A percentile compares a stretch with the other conserved stretches of the same genome.
phyloP scores from a whole-genome alignment of 225 moss, liverwort and hornwort genomes.

The Ulota crispa region DNA sequence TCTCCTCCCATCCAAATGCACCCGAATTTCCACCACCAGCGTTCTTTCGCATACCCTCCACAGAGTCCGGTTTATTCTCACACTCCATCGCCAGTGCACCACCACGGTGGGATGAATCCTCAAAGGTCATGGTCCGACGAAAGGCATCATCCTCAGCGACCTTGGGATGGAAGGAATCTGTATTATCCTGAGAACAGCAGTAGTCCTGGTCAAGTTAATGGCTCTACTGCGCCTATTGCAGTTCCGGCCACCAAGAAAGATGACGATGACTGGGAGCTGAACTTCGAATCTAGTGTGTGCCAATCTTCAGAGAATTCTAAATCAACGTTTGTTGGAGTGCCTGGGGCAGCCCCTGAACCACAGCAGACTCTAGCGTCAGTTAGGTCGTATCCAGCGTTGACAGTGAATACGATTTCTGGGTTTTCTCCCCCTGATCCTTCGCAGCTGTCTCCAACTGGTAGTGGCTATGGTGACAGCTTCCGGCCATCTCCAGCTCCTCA shows the following conservation, averaged over 20 bases:
- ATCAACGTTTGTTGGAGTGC: constrained; percentile 11
- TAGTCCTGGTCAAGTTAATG: constrained; percentile 29
- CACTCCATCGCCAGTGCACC: constrained; percentile 33
- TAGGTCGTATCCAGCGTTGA: constrained; percentile 30
- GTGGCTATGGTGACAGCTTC: constrained; percentile 64
- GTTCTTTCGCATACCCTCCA: constrained; percentile 36
- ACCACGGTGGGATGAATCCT: constrained; percentile 25
- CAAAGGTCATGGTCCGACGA: constrained; percentile 38
- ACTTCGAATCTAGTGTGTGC: constrained; percentile 56
- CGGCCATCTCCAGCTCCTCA: constrained; percentile 48
- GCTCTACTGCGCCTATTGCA: constrained; percentile 29
- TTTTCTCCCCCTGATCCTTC: constrained; percentile 57
- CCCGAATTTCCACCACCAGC: constrained; percentile 40
- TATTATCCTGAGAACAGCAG: constrained; percentile 34
- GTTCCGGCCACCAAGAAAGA: constrained; percentile 48
- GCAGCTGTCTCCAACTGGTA: constrained; percentile 61
- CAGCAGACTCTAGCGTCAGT: constrained; percentile 14
- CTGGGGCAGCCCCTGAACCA: constrained; percentile 18
- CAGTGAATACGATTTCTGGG: constrained; percentile 41
- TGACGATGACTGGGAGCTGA: constrained; percentile 62
- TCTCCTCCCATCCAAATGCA: constrained; percentile 39
- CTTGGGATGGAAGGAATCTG: constrained; percentile 45
- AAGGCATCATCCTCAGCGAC: constrained; percentile 34
- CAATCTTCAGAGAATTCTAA: constrained; percentile 38
- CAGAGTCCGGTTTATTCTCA: constrained; percentile 37